Percentiles rank a stretch among this genome's conserved stretches.
These are phyloP conservation scores for Cudoniella acicularis DNA, from an alignment of 495 filamentous ascomycete genomes.

Conservation along the genomic window DNA sequence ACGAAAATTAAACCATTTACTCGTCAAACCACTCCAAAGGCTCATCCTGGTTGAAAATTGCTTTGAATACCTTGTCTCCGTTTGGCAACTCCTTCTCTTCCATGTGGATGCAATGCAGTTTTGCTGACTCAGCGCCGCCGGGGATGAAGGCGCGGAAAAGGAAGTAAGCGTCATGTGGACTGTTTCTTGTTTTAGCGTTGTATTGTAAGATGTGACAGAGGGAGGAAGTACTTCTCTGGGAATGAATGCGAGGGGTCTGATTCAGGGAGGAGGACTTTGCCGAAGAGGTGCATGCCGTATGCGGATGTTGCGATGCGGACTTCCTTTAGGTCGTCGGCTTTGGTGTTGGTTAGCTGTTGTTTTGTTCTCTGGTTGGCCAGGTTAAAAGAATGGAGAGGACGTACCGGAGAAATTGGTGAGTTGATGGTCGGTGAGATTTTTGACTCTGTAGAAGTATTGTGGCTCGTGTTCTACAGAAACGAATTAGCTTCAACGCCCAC, in stretches of 20 bases:
- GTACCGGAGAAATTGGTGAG: conserved; percentile 35
- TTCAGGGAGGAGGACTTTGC: conserved; percentile 48
- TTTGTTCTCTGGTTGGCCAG: background rate
- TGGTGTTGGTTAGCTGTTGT: background rate
- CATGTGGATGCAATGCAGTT: conserved; percentile 49
- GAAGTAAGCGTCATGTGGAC: conserved; percentile 30
- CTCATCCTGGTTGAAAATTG: conserved; percentile 50
- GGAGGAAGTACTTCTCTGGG: conserved; percentile 8
- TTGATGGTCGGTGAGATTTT: conserved; percentile 31
- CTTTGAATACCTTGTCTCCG: conserved; percentile 44
- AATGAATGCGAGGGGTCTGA: conserved; percentile 10
- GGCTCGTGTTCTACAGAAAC: conserved; percentile 50
- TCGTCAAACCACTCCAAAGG: conserved; percentile 56
- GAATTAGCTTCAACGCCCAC: too few species aligned
- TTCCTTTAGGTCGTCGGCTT: conserved; percentile 38
- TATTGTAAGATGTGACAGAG: background rate
- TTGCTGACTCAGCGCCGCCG: conserved; percentile 38
- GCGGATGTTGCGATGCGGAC: conserved; percentile 50
- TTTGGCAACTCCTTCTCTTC: conserved; percentile 43
- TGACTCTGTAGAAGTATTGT: conserved; percentile 45
- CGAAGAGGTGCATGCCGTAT: conserved; percentile 55
- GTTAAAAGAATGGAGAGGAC: background rate
- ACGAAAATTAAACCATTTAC: conserved; percentile 20
- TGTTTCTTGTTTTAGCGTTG: background rate
- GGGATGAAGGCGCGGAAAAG: conserved; percentile 50